Percentiles rank a stretch among this genome's conserved stretches.
phyloP scores from a whole-genome alignment of 306 rosid species.

The Mimosa bimucronata region DNA sequence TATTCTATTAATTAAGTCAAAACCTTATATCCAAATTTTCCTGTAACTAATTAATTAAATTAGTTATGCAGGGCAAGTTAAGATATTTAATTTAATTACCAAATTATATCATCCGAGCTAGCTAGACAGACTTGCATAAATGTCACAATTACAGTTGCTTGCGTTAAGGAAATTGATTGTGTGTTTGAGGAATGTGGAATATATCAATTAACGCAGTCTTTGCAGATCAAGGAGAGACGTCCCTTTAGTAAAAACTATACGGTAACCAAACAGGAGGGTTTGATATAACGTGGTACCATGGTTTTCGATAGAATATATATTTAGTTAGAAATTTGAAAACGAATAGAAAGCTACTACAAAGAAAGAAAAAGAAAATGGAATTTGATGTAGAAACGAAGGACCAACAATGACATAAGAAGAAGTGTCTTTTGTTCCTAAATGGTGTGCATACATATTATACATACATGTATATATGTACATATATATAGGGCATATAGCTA shows the following conservation, averaged over 20 bases:
- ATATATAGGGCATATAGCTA: slow-evolving; percentile 13
- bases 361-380: slow-evolving; percentile 8
- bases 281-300: slow-evolving; percentile 40
- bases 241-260: slow-evolving; percentile 44
- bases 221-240: slow-evolving; percentile 47
- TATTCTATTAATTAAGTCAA: neutral
- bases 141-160: neutral
- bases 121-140: neutral
- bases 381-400: slow-evolving; percentile 19
- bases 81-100: neutral
- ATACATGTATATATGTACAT: neutral
- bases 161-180: slow-evolving; percentile 7
- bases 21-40: neutral
- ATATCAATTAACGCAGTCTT: slow-evolving; percentile 32
- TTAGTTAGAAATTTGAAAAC: slow-evolving; percentile 5
- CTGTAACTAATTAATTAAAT: neutral
- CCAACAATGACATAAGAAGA: slow-evolving; percentile 32
- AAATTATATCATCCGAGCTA: neutral
- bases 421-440: slow-evolving; percentile 10
- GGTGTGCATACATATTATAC: neutral
- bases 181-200: neutral
- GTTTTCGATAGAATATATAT: slow-evolving; percentile 22
- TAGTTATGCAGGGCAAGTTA: neutral
- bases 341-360: neutral
- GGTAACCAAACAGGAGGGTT: slow-evolving; percentile 35